These are phyloP conservation scores for Trichoderma sp. DNA, from an alignment of 2,329 filamentous ascomycete genomes.

Conservation along the genomic window DNA sequence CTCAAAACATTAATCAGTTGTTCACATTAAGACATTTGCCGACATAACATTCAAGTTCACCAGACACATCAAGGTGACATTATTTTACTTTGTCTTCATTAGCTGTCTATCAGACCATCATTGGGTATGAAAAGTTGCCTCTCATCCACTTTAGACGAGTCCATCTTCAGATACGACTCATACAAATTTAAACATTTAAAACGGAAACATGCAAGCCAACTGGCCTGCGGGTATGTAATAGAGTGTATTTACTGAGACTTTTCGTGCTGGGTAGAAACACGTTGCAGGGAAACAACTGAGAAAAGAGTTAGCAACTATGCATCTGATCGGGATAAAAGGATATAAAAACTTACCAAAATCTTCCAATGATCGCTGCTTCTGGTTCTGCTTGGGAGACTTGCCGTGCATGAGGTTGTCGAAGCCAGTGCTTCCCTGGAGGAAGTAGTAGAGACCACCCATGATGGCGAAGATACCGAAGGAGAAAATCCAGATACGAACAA, in stretches of 20 bases:
- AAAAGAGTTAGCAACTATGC: constrained; percentile 48
- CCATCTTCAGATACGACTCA: constrained; percentile 36
- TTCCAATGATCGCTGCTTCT: constrained; percentile 81
- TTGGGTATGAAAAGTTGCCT: constrained; percentile 40
- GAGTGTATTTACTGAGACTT: constrained; percentile 64
- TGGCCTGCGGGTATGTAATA: constrained; percentile 39
- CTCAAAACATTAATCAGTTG: background rate
- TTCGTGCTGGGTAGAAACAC: constrained; percentile 88
- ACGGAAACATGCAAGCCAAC: constrained; percentile 38
- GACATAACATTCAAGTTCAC: constrained; percentile 7
- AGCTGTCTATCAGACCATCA: constrained; percentile 40
- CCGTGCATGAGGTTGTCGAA: constrained; percentile 95
- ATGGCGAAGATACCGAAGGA: constrained; percentile 86
- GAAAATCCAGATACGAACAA: constrained; percentile 88
- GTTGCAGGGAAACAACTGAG: constrained; percentile 80
- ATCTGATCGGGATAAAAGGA: background rate
- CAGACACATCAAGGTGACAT: constrained; percentile 19
- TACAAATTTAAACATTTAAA: constrained; percentile 42
- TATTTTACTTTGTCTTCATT: constrained; percentile 45
- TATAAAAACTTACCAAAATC: constrained; percentile 72
- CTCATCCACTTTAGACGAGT: constrained; percentile 36
- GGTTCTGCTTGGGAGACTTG: constrained; percentile 75
- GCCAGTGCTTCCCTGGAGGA: constrained; percentile 74
- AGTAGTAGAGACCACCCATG: constrained; percentile 70
- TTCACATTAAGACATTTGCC: background rate